A percentile compares a stretch with the other conserved stretches of the same genome.
Evolutionary conservation across 2,329 filamentous ascomycete species (phyloP).

Genomic region (Penicillium sp.): DNA sequence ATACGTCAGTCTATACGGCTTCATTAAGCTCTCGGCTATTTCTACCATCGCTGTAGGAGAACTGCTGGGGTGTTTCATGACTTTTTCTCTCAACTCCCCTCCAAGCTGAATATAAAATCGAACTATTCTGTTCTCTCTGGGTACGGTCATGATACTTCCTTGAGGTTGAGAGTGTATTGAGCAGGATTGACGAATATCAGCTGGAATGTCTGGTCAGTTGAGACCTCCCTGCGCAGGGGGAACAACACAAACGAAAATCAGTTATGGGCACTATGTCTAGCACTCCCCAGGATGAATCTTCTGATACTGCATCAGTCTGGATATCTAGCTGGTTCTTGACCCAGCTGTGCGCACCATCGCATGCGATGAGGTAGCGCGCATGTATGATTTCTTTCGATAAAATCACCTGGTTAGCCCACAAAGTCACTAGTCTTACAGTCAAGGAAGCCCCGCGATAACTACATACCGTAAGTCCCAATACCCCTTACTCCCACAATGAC

Average conservation of each 20-base stretch:
- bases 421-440: too few relatives aligned
- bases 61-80: not conserved
- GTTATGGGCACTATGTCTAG: conserved; percentile 11
- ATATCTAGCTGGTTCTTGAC: conserved; percentile 5
- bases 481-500: too few relatives aligned
- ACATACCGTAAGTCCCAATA: too few relatives aligned
- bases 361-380: conserved; percentile 17
- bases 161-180: too few relatives aligned
- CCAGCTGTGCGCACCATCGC: conserved; percentile 19
- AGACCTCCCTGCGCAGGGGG: too few relatives aligned
- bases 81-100: too few relatives aligned
- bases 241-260: conserved; percentile 6
- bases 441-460: too few relatives aligned
- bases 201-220: not conserved
- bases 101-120: too few relatives aligned
- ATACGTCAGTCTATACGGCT: conserved; percentile 12
- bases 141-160: too few relatives aligned
- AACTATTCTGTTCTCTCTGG: too few relatives aligned
- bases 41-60: conserved; percentile 7
- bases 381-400: not conserved
- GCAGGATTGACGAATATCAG: conserved; percentile 14
- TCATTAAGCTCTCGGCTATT: conserved; percentile 4
- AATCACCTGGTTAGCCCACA: too few relatives aligned
- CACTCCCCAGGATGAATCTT: conserved; percentile 11
- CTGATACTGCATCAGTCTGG: not conserved